Evolutionary conservation across 495 filamentous ascomycete species (phyloP), one percentile per base, ranked within the genome.

Genomic region (Penicillium odoratum): DNA sequence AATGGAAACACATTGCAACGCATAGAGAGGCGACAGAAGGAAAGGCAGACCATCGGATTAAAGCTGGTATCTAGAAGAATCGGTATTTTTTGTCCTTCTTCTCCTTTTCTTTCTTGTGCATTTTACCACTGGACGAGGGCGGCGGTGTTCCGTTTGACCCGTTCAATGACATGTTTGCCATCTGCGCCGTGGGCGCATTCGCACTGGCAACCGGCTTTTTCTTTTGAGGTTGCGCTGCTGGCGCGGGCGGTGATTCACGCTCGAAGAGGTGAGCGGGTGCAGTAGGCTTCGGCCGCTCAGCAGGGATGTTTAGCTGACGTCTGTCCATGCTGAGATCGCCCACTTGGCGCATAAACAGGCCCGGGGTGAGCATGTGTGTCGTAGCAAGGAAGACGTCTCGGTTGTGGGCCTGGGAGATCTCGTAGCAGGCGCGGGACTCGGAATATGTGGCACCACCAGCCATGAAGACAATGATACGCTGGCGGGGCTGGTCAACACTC

Each of bases 401-500:
- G 54, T 80, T 83, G 57, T 80, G 83, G 48, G 81, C 64, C 56
- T 88, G 80, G 8, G 90, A 88, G 45, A 93, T 69, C 60, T 98
- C 93, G 64, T 98, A 97, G 74, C 94, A 98, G 18, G 88, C 80
- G 51, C 95, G 85, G 7, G 89, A 77, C 74, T 98, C 94, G 1
- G 89, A 88, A 69, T 93, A 94, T 3, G 93, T 98, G 7, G 95
- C 95, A 42, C 94, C 94, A 36, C 95, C 94, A 18, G 94, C 93
- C 85, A 98, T 88, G 70, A 97, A 97, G 47, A 98, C 88, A 57
- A 98, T 89, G 46, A 98, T 84, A 43, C 94, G 87, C 72, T 98
- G 94, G 46, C 87, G 84, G 51, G 90, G 91, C 63, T 97, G 93
- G 18, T 88, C 83, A 9, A 84, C 83, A 15, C 86, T 79, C 52